Evolutionary conservation across 768 basidiomycete genomes (phyloP).

Genomic region (Grammothele lineata): DNA sequence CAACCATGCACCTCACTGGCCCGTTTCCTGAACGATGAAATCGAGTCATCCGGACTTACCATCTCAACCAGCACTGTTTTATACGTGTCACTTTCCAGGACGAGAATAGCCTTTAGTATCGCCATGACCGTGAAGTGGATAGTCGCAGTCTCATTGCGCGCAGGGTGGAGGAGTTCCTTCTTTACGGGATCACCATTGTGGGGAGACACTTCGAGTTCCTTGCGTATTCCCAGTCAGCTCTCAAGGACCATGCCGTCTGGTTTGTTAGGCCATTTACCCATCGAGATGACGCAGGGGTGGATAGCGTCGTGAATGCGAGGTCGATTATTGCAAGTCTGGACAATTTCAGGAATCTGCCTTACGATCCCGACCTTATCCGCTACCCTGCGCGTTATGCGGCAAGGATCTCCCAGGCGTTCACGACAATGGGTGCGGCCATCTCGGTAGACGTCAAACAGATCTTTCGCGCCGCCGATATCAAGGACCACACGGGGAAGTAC

Average conservation of each 20-base stretch:
- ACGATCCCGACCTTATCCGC: slow-evolving; percentile 42
- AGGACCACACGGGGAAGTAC: slow-evolving; percentile 29
- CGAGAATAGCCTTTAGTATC: slow-evolving; percentile 48
- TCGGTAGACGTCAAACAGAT: slow-evolving; percentile 38
- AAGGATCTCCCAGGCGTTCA: slow-evolving; percentile 69
- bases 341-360: slow-evolving; percentile 42
- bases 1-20: slow-evolving; percentile 46
- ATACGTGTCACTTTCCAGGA: slow-evolving; percentile 60
- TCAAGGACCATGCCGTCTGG: slow-evolving; percentile 55
- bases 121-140: slow-evolving; percentile 53
- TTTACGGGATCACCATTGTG: slow-evolving; percentile 47
- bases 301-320: slow-evolving; percentile 25
- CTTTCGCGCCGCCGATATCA: slow-evolving; percentile 45
- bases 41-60: slow-evolving; percentile 52
- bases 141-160: slow-evolving; percentile 42
- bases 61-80: slow-evolving; percentile 47
- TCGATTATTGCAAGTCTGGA: slow-evolving; percentile 54
- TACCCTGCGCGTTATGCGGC: slow-evolving; percentile 72
- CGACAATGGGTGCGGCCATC: slow-evolving; percentile 61
- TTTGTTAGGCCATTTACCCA: slow-evolving; percentile 56
- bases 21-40: slow-evolving; percentile 59
- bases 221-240: slow-evolving; percentile 69
- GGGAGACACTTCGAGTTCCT: slow-evolving; percentile 56
- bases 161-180: slow-evolving; percentile 43
- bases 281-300: slow-evolving; percentile 3